Percentiles rank a stretch among this genome's conserved stretches.
Evolutionary conservation across 306 rosid species (phyloP).

Genomic region (Cicer arietinum): DNA sequence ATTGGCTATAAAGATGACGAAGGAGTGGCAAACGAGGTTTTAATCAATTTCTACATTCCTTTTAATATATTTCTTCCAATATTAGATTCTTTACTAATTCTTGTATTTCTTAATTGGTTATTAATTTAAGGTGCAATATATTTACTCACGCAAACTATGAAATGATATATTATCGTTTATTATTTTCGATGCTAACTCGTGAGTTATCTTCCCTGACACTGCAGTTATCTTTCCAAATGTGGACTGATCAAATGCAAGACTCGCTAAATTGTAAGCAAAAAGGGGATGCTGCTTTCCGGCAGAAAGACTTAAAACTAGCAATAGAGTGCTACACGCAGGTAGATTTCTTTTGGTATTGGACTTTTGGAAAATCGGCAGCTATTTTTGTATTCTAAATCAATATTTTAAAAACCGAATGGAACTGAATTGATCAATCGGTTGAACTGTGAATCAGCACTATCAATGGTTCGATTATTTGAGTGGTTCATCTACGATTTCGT

Average conservation of each 20-base stretch:
- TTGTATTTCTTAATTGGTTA: background rate
- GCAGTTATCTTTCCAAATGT: slow-evolving; percentile 83
- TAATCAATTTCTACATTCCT: slow-evolving; percentile 1
- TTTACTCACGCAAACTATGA: background rate
- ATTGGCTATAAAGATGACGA: slow-evolving; percentile 79
- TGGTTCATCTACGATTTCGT: too few relatives aligned
- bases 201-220: slow-evolving; percentile 2
- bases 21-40: slow-evolving; percentile 78
- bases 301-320: slow-evolving; percentile 64
- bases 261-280: slow-evolving; percentile 70
- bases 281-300: slow-evolving; percentile 71
- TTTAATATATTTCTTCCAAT: background rate
- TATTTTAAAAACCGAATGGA: too few relatives aligned
- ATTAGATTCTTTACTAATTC: background rate
- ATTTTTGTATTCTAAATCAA: background rate
- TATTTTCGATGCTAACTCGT: slow-evolving; percentile 32
- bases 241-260: slow-evolving; percentile 83
- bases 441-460: too few relatives aligned
- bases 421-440: too few relatives aligned
- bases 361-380: background rate
- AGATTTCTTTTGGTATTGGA: slow-evolving; percentile 39
- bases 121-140: background rate
- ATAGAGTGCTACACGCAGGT: slow-evolving; percentile 78
- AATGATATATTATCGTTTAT: background rate
- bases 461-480: too few relatives aligned